Evolutionary conservation across 345 rosid species (phyloP).

Genomic region (Ceriops decandra): DNA sequence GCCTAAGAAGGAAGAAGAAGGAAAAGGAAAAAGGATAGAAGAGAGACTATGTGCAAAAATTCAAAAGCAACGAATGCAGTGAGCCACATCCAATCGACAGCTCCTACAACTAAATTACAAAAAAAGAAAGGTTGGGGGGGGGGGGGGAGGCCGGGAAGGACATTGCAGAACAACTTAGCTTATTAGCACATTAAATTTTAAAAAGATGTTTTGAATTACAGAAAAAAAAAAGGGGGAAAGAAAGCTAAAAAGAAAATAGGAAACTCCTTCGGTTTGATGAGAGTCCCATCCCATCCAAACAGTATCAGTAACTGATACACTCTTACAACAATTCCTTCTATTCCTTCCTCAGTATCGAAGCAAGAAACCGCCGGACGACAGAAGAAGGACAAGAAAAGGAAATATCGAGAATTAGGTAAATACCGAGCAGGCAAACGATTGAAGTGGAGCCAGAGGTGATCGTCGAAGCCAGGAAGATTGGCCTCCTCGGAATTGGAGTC

Average conservation of each 20-base stretch:
- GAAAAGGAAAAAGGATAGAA: no score
- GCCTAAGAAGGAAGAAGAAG: not conserved
- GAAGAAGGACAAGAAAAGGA: not conserved
- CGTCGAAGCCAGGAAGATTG: constrained; percentile 68
- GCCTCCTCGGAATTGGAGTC: constrained; percentile 73
- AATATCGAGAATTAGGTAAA: not conserved
- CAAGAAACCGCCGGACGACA: not conserved
- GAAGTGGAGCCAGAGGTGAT: constrained; percentile 96
- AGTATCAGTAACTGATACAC: no score
- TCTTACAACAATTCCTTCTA: no score
- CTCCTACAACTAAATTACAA: not conserved
- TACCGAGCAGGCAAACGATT: constrained; percentile 97
- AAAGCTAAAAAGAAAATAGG: no score
- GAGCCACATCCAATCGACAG: not conserved
- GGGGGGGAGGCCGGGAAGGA: no score
- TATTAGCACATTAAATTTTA: not conserved
- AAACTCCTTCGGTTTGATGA: no score
- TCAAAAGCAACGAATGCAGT: no score
- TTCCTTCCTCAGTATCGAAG: no score
- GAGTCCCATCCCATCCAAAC: no score
- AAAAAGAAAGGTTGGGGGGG: not conserved
- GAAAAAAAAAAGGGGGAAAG: no score
- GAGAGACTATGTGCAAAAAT: no score
- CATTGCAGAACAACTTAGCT: not conserved
- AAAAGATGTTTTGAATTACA: not conserved